Percentiles rank a stretch among this genome's conserved stretches.
Evolutionary conservation across 129 eudicot genomes (phyloP).

Genomic region (Flaveria linearis): DNA sequence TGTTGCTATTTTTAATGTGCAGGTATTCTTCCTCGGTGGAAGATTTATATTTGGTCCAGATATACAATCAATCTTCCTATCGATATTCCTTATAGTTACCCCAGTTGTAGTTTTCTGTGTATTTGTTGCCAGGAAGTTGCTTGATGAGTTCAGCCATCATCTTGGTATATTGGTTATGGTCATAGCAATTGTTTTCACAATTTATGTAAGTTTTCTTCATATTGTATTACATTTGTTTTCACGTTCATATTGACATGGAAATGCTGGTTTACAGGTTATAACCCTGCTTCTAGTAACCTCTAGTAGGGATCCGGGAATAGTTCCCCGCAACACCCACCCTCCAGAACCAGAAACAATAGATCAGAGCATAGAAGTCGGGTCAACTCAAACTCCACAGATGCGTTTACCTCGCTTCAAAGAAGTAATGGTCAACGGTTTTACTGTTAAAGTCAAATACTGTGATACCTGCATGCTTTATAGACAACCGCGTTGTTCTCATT

Average conservation of each 20-base stretch:
- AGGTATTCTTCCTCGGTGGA: conserved; percentile 78
- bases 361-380: conserved; percentile 43
- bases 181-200: conserved; percentile 52
- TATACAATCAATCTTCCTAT: conserved; percentile 61
- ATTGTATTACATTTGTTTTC: neutral
- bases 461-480: conserved; percentile 94
- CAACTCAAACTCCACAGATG: conserved; percentile 52
- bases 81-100: conserved; percentile 67
- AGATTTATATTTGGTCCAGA: conserved; percentile 86
- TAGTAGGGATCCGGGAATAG: conserved; percentile 86
- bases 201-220: conserved; percentile 51
- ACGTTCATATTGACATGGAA: neutral
- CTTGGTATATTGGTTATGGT: conserved; percentile 62
- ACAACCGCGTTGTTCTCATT: conserved; percentile 95
- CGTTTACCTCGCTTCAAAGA: conserved; percentile 76
- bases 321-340: conserved; percentile 78
- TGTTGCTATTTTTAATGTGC: conserved; percentile 29
- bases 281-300: conserved; percentile 72
- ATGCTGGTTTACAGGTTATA: conserved; percentile 52
- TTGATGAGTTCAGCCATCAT: conserved; percentile 56
- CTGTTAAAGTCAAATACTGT: conserved; percentile 76
- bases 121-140: conserved; percentile 66
- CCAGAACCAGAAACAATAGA: conserved; percentile 72
- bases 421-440: conserved; percentile 66
- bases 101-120: conserved; percentile 70